These are phyloP conservation scores for Leucosporidium yakuticum DNA, from an alignment of 768 basidiomycete species.

Conservation along the genomic window DNA sequence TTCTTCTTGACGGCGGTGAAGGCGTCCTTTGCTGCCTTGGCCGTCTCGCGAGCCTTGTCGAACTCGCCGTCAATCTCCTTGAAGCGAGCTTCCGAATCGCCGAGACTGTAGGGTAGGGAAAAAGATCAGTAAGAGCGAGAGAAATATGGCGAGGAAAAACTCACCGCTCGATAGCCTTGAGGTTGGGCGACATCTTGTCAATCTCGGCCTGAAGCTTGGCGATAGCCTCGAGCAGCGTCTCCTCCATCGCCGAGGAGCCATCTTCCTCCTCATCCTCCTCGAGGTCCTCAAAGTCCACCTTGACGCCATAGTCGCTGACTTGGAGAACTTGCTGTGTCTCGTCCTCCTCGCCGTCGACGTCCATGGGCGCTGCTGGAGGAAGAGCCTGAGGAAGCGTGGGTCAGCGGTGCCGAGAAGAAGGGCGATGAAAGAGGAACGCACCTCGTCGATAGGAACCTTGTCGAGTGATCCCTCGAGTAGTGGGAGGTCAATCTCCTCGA, in stretches of 20 bases:
- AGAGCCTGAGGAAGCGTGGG: slow-evolving; percentile 2
- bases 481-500: slow-evolving; percentile 85
- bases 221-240: slow-evolving; percentile 68
- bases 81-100: slow-evolving; percentile 61
- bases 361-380: slow-evolving; percentile 76
- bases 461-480: slow-evolving; percentile 67
- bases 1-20: slow-evolving; percentile 77
- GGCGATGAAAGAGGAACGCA: slow-evolving; percentile 40
- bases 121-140: not conserved
- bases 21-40: slow-evolving; percentile 79
- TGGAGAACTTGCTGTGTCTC: slow-evolving; percentile 65
- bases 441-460: slow-evolving; percentile 89
- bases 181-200: slow-evolving; percentile 87
- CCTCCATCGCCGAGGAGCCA: slow-evolving; percentile 58
- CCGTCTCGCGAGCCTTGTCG: slow-evolving; percentile 82
- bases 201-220: slow-evolving; percentile 69
- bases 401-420: slow-evolving; percentile 17
- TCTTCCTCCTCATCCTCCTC: slow-evolving; percentile 70
- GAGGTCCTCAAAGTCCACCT: slow-evolving; percentile 72
- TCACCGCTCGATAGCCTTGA: slow-evolving; percentile 89
- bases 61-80: slow-evolving; percentile 86
- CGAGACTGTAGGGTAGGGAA: slow-evolving; percentile 26
- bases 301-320: slow-evolving; percentile 78
- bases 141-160: slow-evolving; percentile 35
- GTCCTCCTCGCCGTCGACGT: slow-evolving; percentile 81